These are phyloP conservation scores for Epichloe uncinata DNA, from an alignment of 2,329 filamentous ascomycete species.

Conservation along the genomic window DNA sequence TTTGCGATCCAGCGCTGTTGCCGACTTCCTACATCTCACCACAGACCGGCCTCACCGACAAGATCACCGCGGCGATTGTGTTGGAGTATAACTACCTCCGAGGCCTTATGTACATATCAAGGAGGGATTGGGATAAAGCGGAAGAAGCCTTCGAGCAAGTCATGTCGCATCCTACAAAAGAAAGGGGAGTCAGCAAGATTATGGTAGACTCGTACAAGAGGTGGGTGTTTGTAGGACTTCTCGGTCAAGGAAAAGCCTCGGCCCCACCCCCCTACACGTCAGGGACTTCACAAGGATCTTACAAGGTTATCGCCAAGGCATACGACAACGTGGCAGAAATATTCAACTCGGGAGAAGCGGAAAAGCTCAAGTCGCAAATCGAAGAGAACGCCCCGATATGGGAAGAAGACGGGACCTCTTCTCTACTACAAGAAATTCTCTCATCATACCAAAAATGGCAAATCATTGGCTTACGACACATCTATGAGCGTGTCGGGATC, in stretches of 20 bases:
- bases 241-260: slow-evolving; percentile 50
- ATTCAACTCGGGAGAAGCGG: slow-evolving; percentile 45
- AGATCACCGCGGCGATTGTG: slow-evolving; percentile 38
- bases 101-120: slow-evolving; percentile 50
- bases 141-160: slow-evolving; percentile 48
- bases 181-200: slow-evolving; percentile 53
- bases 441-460: slow-evolving; percentile 62
- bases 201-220: slow-evolving; percentile 89
- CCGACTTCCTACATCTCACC: slow-evolving; percentile 46
- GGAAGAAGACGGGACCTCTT: slow-evolving; percentile 57
- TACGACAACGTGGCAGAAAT: slow-evolving; percentile 59
- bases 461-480: slow-evolving; percentile 56
- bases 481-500: slow-evolving; percentile 51
- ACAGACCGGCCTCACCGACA: slow-evolving; percentile 42
- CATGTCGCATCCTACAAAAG: slow-evolving; percentile 52
- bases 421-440: slow-evolving; percentile 56
- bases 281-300: slow-evolving; percentile 37
- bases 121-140: slow-evolving; percentile 49
- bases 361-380: slow-evolving; percentile 50
- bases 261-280: slow-evolving; percentile 44
- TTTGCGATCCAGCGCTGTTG: slow-evolving; percentile 33
- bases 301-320: slow-evolving; percentile 46
- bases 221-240: slow-evolving; percentile 66
- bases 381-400: slow-evolving; percentile 46
- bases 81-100: slow-evolving; percentile 55